Evolutionary conservation across 164 flowering plant genomes (phyloP), one percentile per base, ranked within the genome.

Genomic region (Macadamia tetraphylla): DNA sequence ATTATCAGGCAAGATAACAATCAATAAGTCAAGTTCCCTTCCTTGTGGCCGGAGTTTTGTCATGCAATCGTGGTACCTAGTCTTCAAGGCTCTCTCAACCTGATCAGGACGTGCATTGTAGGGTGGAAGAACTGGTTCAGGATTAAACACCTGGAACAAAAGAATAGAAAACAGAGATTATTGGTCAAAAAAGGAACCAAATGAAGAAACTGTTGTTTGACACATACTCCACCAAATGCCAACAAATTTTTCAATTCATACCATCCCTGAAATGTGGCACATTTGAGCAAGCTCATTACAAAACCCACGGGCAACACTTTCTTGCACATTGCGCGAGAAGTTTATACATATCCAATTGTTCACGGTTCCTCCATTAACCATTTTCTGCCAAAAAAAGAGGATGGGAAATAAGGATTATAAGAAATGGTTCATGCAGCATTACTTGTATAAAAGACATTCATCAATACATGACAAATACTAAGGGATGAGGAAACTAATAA

Each of bases 181-280:
- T 46, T 46, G 51, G 1, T 9, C 9, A 46, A 9, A 46, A 46
- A 46, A 9, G 7, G 9, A 9, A 46, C 40, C 40, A 46, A 46
- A 11, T 8, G 48, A 43, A 9, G 48, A 43, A 43, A 9, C 48
- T 43, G 6, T 9, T 5, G 48, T 5, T 43, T 9, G 9, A 9
- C 6, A 43, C 6, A 6, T 43, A 5, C 48, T 43, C 7, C 51
- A 46, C 7, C 51, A 46, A 11, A 46, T 46, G 13, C 9, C 13
- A 46, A 46, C 7, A 46, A 3, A 46, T 8, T 9, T 11, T 11
- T 44, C 9, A 46, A 8, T 8, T 55, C 75, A 55, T 85, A 92
- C 99, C 99, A 94, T 92, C 82, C 99, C 99, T 70, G 97, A 88
- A 63, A 79, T 79, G 2, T 69, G 29, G 69, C 99, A 94, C 97